phyloP scores from a whole-genome alignment of 2,329 filamentous ascomycete genomes.

The Hypoxylon sp. region DNA sequence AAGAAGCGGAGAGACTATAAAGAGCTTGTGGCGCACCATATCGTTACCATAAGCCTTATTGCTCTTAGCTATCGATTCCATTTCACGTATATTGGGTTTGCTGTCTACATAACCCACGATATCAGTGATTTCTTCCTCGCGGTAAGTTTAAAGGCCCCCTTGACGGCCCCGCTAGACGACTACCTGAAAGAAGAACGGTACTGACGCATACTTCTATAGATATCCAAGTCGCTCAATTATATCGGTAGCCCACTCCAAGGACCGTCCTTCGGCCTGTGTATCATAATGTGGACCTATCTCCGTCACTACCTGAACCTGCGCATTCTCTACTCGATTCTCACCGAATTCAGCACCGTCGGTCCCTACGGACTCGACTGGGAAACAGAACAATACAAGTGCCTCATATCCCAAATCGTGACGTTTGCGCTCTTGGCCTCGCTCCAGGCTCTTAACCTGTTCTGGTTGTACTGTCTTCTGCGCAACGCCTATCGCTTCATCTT shows the following conservation, averaged over 20 bases:
- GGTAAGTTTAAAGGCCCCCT: conserved; percentile 33
- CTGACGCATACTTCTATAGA: conserved; percentile 17
- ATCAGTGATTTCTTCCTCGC: conserved; percentile 82
- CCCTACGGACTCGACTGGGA: conserved; percentile 71
- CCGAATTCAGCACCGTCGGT: conserved; percentile 68
- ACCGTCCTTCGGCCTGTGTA: conserved; percentile 75
- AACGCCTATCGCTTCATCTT: conserved; percentile 67
- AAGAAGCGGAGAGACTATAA: conserved; percentile 81
- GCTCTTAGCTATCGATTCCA: conserved; percentile 79
- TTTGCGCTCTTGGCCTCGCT: conserved; percentile 64
- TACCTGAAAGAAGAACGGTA: not conserved
- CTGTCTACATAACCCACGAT: conserved; percentile 81
- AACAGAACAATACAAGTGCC: conserved; percentile 71
- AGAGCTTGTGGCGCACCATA: conserved; percentile 78
- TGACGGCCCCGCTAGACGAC: not conserved
- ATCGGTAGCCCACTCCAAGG: conserved; percentile 71
- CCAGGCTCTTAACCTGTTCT: conserved; percentile 71
- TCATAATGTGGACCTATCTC: conserved; percentile 76
- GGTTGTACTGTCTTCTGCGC: conserved; percentile 69
- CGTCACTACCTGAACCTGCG: conserved; percentile 75
- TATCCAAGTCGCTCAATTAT: conserved; percentile 80
- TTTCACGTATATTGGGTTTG: conserved; percentile 80
- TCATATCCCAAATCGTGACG: conserved; percentile 65
- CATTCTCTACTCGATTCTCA: conserved; percentile 69
- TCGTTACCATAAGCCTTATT: conserved; percentile 77